Conservation (phyloP, 805 yeast genomes). For the Starmerella powellii region DNA sequence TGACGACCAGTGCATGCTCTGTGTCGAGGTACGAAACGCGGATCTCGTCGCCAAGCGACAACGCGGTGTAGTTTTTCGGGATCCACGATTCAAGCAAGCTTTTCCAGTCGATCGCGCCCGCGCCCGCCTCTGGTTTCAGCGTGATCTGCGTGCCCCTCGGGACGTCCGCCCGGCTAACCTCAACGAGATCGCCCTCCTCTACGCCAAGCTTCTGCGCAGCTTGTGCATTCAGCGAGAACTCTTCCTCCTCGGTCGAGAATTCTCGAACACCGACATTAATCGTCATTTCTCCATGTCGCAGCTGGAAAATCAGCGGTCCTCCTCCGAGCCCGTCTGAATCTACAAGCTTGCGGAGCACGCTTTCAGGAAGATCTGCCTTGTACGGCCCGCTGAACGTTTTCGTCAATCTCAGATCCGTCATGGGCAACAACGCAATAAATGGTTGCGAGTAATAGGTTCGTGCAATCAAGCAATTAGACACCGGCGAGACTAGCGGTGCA, state of each 20-base stretch:
- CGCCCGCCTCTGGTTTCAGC: constrained; percentile 31
- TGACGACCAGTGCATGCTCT: constrained; percentile 28
- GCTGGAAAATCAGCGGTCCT: background rate
- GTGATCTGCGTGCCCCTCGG: constrained; percentile 40
- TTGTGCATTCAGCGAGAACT: constrained; percentile 31
- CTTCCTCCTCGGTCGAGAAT: constrained; percentile 34
- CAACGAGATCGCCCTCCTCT: constrained; percentile 17
- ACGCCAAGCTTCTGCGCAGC: constrained; percentile 28
- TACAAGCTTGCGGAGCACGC: constrained; percentile 1
- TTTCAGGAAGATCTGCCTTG: constrained; percentile 17
- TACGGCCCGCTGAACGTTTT: constrained; percentile 4
- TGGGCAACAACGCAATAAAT: background rate
- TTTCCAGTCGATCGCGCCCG: constrained; percentile 38
- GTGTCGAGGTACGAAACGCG: constrained; percentile 26
- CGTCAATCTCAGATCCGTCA: background rate
- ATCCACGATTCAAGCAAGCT: constrained; percentile 40
- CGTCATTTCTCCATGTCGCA: constrained; percentile 33
- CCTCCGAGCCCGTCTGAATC: background rate
- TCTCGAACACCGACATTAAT: constrained; percentile 40
- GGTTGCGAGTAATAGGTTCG: too few relatives aligned
- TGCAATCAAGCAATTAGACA: too few relatives aligned
- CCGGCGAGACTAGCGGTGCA: too few relatives aligned
- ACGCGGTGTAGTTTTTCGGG: constrained; percentile 39
- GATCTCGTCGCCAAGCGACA: constrained; percentile 34
- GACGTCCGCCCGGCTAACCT: constrained; percentile 26